phyloP scores from a whole-genome alignment of 805 yeast species.

The Saturnispora serradocipensis region DNA sequence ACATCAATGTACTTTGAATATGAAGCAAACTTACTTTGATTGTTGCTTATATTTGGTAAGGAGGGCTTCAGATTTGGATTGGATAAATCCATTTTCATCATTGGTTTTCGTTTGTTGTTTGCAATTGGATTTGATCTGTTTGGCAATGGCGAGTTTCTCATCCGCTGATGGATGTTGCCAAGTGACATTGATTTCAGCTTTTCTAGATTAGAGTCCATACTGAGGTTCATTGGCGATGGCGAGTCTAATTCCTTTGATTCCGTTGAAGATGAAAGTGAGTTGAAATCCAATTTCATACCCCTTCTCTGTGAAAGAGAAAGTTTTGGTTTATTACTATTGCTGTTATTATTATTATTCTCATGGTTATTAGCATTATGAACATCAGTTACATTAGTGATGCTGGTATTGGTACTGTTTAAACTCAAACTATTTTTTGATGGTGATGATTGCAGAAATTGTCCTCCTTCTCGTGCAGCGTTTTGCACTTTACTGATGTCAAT shows the following conservation, averaged over 20 bases:
- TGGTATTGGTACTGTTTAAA: background rate
- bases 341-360: background rate
- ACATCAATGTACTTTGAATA: slow-evolving; percentile 86
- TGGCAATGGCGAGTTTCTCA: slow-evolving; percentile 20
- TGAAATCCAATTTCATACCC: slow-evolving; percentile 42
- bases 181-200: slow-evolving; percentile 1
- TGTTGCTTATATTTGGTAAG: background rate
- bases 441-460: background rate
- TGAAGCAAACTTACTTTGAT: slow-evolving; percentile 54
- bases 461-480: background rate
- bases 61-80: background rate
- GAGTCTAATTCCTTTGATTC: background rate
- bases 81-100: slow-evolving; percentile 10
- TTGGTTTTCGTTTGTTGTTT: slow-evolving; percentile 8
- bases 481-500: background rate
- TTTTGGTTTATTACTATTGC: slow-evolving; percentile 21
- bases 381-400: background rate
- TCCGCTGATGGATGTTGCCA: slow-evolving; percentile 9
- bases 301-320: slow-evolving; percentile 45
- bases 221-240: background rate
- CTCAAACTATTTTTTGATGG: background rate
- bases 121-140: slow-evolving; percentile 14
- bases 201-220: background rate
- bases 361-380: background rate
- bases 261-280: slow-evolving; percentile 7